Conservation (phyloP, 805 yeast species). For the Candida verbasci region DNA sequence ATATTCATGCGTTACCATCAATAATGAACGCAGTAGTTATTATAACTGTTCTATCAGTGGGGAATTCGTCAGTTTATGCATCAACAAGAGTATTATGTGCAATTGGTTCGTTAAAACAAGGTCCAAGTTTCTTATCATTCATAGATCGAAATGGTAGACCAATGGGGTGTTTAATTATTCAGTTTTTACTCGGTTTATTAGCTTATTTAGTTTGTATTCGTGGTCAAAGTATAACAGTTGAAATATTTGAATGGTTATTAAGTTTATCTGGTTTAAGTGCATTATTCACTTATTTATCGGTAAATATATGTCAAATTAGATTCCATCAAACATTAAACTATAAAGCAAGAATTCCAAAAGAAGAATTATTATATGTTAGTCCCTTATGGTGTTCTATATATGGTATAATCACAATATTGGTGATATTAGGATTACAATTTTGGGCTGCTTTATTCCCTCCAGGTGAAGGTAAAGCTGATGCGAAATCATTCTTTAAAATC, state of each 20-base stretch:
- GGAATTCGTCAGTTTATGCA: slow-evolving; percentile 34
- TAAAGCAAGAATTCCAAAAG: slow-evolving; percentile 20
- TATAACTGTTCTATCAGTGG: slow-evolving; percentile 29
- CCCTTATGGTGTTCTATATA: slow-evolving; percentile 30
- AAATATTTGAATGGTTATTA: slow-evolving; percentile 29
- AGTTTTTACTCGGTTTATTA: slow-evolving; percentile 22
- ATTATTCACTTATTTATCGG: slow-evolving; percentile 26
- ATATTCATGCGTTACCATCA: slow-evolving; percentile 27
- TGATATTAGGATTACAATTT: slow-evolving; percentile 30
- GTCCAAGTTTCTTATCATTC: slow-evolving; percentile 22
- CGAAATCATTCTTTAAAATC: slow-evolving; percentile 46
- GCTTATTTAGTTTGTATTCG: slow-evolving; percentile 26
- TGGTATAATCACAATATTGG: slow-evolving; percentile 22
- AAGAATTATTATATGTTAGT: slow-evolving; percentile 29
- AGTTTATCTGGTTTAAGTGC: slow-evolving; percentile 27
- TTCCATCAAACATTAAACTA: slow-evolving; percentile 21
- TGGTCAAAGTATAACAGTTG: slow-evolving; percentile 15
- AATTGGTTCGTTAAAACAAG: slow-evolving; percentile 27
- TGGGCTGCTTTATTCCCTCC: slow-evolving; percentile 38
- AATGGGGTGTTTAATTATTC: slow-evolving; percentile 21
- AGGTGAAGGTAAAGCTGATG: slow-evolving; percentile 24
- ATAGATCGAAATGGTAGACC: slow-evolving; percentile 30
- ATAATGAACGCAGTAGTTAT: slow-evolving; percentile 31
- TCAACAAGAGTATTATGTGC: slow-evolving; percentile 29
- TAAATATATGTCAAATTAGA: slow-evolving; percentile 27